These are phyloP conservation scores for Acmispon strigosus DNA, from an alignment of 306 rosid genomes.

Conservation along the genomic window DNA sequence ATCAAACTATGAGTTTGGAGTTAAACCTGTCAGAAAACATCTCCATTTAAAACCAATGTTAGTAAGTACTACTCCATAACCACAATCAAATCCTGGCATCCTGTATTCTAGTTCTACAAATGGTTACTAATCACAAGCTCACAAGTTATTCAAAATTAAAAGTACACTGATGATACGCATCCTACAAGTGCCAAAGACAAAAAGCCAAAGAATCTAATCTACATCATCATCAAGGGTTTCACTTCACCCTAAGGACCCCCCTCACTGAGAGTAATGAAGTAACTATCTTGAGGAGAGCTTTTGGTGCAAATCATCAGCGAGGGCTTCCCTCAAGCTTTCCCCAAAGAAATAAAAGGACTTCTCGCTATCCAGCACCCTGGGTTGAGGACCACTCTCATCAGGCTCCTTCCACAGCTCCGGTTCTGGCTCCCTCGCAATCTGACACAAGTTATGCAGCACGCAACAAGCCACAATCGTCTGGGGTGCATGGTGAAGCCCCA, in stretches of 20 bases:
- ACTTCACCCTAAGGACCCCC: not conserved
- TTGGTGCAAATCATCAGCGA: constrained; percentile 89
- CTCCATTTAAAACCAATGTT: not conserved
- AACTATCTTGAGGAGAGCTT: constrained; percentile 73
- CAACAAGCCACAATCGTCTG: constrained; percentile 92
- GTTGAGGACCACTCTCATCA: constrained; percentile 65
- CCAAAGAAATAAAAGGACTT: constrained; percentile 62
- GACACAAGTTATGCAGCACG: constrained; percentile 87
- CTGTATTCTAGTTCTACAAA: not conserved
- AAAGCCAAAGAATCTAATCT: not conserved
- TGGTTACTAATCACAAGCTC: not conserved
- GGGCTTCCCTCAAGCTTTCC: constrained; percentile 80
- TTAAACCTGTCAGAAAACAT: not conserved
- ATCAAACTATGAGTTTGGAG: not conserved
- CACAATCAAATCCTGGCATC: constrained; percentile 3
- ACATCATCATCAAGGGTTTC: not conserved
- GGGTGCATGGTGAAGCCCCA: constrained; percentile 75
- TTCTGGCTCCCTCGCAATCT: constrained; percentile 89
- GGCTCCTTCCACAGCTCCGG: constrained; percentile 86
- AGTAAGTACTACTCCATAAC: not conserved
- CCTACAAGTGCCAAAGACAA: not conserved
- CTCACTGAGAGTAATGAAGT: not conserved
- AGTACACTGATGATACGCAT: not conserved
- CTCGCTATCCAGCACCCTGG: constrained; percentile 65
- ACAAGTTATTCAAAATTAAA: not conserved